Evolutionary conservation across 495 filamentous ascomycete genomes (phyloP).

Genomic region (Tuber microsphaerosporum): DNA sequence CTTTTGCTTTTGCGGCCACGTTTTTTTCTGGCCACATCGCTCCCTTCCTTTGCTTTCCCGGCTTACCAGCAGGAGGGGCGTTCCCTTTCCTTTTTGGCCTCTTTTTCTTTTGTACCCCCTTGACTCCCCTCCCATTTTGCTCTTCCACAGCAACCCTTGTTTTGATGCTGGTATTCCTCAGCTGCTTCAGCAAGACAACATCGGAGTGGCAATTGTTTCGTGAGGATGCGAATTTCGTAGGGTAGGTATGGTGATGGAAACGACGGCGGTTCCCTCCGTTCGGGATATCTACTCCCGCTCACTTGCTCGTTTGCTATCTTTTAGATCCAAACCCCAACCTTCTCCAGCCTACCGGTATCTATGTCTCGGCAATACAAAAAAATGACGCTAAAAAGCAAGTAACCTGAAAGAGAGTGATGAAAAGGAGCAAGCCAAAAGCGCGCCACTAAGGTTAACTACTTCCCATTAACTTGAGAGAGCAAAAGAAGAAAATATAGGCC

Average conservation of each 20-base stretch:
- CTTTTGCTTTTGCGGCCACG: background rate
- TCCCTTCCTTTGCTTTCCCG: background rate
- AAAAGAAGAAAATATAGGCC: background rate
- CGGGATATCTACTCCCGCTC: background rate
- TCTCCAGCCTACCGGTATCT: background rate
- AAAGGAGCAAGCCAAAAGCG: background rate
- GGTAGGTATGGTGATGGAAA: background rate
- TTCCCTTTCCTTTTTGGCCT: background rate
- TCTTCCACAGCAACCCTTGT: background rate
- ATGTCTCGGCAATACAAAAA: background rate
- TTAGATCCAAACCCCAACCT: background rate
- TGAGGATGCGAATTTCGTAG: background rate
- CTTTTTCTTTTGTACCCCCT: background rate
- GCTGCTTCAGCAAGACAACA: background rate
- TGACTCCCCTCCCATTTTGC: background rate
- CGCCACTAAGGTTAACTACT: background rate
- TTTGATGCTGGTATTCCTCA: background rate
- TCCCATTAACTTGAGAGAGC: background rate
- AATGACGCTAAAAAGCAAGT: background rate
- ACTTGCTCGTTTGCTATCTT: background rate
- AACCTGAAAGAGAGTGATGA: background rate
- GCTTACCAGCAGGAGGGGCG: background rate
- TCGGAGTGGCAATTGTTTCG: background rate
- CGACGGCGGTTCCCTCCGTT: background rate
- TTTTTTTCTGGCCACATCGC: conserved; percentile 1